These are phyloP conservation scores for Excoecaria agallocha DNA, from an alignment of 345 rosid species.

Conservation along the genomic window DNA sequence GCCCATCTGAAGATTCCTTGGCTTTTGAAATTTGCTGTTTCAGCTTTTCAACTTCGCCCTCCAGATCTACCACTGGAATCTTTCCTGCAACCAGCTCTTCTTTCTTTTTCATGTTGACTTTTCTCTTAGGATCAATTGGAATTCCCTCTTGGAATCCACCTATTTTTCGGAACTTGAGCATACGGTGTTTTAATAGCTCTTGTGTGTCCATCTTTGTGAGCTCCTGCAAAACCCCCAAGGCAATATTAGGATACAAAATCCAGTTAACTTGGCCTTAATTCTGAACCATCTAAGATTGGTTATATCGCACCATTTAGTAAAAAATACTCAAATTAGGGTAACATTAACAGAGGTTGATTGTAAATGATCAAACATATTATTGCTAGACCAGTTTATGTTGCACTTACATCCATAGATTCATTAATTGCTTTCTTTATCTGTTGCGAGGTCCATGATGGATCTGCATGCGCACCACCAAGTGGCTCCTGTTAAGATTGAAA, in stretches of 20 bases:
- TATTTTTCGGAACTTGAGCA: constrained; percentile 75
- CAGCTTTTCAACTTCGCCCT: constrained; percentile 64
- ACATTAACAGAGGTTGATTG: background rate
- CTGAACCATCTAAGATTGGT: background rate
- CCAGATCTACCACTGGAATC: constrained; percentile 49
- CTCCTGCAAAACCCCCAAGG: constrained; percentile 48
- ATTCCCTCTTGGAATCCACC: constrained; percentile 71
- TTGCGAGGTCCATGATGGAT: constrained; percentile 86
- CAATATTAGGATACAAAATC: constrained; percentile 9
- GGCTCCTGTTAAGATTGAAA: constrained; percentile 61
- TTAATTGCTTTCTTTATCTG: constrained; percentile 78
- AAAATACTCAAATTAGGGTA: background rate
- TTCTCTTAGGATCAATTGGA: constrained; percentile 59
- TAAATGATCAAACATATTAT: background rate
- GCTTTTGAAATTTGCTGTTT: constrained; percentile 63
- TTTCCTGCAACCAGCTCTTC: constrained; percentile 37
- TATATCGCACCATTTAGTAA: background rate
- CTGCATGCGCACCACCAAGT: constrained; percentile 91
- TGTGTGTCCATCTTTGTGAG: constrained; percentile 64
- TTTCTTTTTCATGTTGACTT: constrained; percentile 70
- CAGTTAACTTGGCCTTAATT: background rate
- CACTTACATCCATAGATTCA: constrained; percentile 74
- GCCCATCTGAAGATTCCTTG: constrained; percentile 55
- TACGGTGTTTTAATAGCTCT: constrained; percentile 66
- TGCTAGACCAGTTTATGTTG: constrained; percentile 10